Percentiles rank a stretch among this genome's conserved stretches.
These are phyloP conservation scores for Aureobasidium sp. DNA, from an alignment of 2,329 filamentous ascomycete species.

Conservation along the genomic window DNA sequence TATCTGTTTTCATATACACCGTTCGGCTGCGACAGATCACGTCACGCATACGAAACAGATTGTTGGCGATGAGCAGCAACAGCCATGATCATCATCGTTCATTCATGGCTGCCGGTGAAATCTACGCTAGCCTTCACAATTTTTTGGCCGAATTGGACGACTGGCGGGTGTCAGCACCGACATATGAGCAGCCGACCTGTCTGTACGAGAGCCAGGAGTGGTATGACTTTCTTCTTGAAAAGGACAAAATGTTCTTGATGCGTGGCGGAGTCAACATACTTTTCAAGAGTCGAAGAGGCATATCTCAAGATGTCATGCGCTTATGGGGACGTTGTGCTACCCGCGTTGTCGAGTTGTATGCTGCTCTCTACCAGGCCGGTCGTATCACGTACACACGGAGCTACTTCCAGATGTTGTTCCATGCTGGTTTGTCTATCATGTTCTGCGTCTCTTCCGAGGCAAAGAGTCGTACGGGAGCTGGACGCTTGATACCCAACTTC, in stretches of 20 bases:
- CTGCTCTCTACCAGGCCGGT: constrained; percentile 29
- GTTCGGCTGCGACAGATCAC: constrained; percentile 37
- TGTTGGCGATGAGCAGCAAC: constrained; percentile 28
- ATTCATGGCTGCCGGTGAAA: background rate
- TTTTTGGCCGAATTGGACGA: constrained; percentile 27
- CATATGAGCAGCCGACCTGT: constrained; percentile 30
- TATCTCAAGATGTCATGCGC: constrained; percentile 25
- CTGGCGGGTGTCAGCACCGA: constrained; percentile 33
- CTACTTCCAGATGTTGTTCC: constrained; percentile 45
- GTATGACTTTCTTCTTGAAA: constrained; percentile 38
- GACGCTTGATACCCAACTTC: background rate
- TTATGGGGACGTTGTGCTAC: constrained; percentile 26
- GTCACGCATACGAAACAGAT: constrained; percentile 32
- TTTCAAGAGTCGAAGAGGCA: constrained; percentile 21
- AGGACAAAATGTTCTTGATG: constrained; percentile 37
- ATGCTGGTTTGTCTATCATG: constrained; percentile 31
- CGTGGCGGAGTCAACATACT: constrained; percentile 36
- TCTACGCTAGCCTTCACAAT: constrained; percentile 1
- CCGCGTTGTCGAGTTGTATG: constrained; percentile 36
- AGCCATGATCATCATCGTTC: constrained; percentile 5
- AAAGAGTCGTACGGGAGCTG: background rate
- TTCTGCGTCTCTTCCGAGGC: constrained; percentile 6
- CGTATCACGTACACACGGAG: constrained; percentile 41
- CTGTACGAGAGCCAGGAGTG: constrained; percentile 40
- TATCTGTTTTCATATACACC: constrained; percentile 35